Base-by-base conservation (phyloP, 139 green algal species). In the Volvox reticuliferus region DNA sequence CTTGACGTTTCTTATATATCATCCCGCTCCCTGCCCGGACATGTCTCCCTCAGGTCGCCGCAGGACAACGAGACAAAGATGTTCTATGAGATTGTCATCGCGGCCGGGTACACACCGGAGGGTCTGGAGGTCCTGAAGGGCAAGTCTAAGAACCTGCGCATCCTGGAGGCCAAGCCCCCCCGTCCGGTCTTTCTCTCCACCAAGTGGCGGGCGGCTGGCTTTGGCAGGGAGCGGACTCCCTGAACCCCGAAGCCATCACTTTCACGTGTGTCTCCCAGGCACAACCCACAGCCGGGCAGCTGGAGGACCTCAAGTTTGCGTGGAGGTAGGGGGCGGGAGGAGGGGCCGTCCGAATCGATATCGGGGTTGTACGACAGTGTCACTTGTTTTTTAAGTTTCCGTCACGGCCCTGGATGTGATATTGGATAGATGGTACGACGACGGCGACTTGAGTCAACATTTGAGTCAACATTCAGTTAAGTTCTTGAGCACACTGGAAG, bases 31-130 rank as follows among this genome's bases (percentile, higher is more conserved):
- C 62, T 9, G 6, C 6, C 32, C 32, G 30, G 32, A 21, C n/a
- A 2, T 30, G 26, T 68, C 76, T 1, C 20, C 62, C 83, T 88
- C 69, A 96, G 93, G 92, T 96, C 90, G 50, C 98, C 98, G n/a
- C 98, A 96, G 32, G 98, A 99, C 93, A 95, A 94, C 86, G 97
- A 99, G 95, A 99, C 98, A 32, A 96, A 97, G 86, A 99, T 99
- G 98, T 99, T 99, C 89, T 99, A 99, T 90, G 98, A 99, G 95
- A 99, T 99, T 55, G 98, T 99, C 28, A 98, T 99, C 82, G 98
- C 98, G 6, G 98, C 98, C 26, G 78, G 87, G 61, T 99, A 99
- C 96, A 99, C 98, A 9, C 92, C 95, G 0, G 96, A 99, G 88
- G 98, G 98, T 33, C 94, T 99, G 76, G 96, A 96, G 85, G 93